Evolutionary conservation across 768 basidiomycete species (phyloP).

Genomic region (Lanmaoa rubissima): DNA sequence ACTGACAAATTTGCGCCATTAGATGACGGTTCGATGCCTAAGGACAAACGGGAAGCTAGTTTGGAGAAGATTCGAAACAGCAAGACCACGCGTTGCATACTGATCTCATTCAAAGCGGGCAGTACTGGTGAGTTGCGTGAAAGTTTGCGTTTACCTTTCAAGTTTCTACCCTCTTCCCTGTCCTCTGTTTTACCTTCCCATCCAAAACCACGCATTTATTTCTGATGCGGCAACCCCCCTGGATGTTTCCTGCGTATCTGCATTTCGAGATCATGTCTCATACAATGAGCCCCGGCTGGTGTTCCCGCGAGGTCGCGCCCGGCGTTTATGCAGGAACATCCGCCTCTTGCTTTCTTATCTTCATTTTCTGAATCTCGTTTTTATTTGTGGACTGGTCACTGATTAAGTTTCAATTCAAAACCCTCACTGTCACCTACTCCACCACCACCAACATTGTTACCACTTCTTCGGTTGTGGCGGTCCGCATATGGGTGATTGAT

Average conservation of each 20-base stretch:
- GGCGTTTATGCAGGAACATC: neutral
- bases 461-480: conserved; percentile 1
- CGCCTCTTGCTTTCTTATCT: neutral
- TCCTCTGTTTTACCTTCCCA: neutral
- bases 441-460: neutral
- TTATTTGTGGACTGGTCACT: conserved; percentile 2
- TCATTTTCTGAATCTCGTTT: neutral
- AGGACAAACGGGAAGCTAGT: conserved; percentile 72
- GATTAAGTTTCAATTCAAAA: conserved; percentile 11
- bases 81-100: conserved; percentile 63
- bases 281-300: no score
- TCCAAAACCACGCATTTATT: neutral
- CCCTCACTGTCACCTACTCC: neutral
- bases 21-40: conserved; percentile 90
- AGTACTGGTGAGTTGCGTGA: conserved; percentile 64
- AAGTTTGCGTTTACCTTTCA: neutral
- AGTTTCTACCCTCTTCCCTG: neutral
- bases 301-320: conserved; percentile 1
- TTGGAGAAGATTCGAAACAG: conserved; percentile 69
- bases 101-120: conserved; percentile 96
- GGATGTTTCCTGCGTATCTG: neutral
- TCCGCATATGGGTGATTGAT: conserved; percentile 3
- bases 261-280: neutral
- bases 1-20: conserved; percentile 10
- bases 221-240: neutral